phyloP scores from a whole-genome alignment of 2,329 filamentous ascomycete genomes.

The Graphiopsis chlorocephala region DNA sequence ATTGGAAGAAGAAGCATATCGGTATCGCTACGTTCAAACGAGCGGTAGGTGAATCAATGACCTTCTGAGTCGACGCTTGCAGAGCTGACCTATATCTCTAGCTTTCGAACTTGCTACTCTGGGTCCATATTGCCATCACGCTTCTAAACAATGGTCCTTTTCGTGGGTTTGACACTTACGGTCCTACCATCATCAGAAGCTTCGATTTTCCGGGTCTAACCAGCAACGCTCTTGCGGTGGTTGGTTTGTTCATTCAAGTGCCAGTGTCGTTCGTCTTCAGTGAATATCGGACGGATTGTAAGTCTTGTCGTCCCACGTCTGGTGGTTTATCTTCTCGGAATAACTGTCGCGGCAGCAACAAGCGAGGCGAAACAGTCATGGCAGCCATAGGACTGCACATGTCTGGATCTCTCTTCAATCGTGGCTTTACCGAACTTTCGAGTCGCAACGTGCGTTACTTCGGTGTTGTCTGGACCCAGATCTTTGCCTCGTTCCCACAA shows the following conservation, averaged over 20 bases:
- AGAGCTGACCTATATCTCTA: slow-evolving; percentile 28
- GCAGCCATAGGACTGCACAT: slow-evolving; percentile 47
- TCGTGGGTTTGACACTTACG: slow-evolving; percentile 33
- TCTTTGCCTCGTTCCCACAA: slow-evolving; percentile 54
- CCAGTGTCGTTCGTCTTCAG: slow-evolving; percentile 53
- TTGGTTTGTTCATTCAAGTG: slow-evolving; percentile 40
- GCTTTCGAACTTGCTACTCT: slow-evolving; percentile 34
- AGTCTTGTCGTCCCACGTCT: slow-evolving; percentile 30
- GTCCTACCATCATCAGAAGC: slow-evolving; percentile 30
- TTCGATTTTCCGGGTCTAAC: slow-evolving; percentile 14
- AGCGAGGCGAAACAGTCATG: slow-evolving; percentile 54
- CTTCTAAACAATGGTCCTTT: slow-evolving; percentile 32
- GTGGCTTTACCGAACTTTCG: slow-evolving; percentile 48
- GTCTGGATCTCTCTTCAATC: slow-evolving; percentile 54
- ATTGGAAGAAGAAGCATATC: slow-evolving; percentile 30
- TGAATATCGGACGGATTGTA: slow-evolving; percentile 53
- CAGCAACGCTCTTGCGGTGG: slow-evolving; percentile 32
- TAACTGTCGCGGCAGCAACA: slow-evolving; percentile 44
- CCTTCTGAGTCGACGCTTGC: not conserved
- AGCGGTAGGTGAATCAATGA: slow-evolving; percentile 19
- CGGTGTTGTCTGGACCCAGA: slow-evolving; percentile 56
- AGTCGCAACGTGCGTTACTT: slow-evolving; percentile 49
- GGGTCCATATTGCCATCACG: slow-evolving; percentile 34
- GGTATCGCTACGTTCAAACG: slow-evolving; percentile 30
- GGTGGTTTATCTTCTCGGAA: too few species aligned